phyloP scores from a whole-genome alignment of 2,329 filamentous ascomycete species.

The Cercospora zeae-maydis region DNA sequence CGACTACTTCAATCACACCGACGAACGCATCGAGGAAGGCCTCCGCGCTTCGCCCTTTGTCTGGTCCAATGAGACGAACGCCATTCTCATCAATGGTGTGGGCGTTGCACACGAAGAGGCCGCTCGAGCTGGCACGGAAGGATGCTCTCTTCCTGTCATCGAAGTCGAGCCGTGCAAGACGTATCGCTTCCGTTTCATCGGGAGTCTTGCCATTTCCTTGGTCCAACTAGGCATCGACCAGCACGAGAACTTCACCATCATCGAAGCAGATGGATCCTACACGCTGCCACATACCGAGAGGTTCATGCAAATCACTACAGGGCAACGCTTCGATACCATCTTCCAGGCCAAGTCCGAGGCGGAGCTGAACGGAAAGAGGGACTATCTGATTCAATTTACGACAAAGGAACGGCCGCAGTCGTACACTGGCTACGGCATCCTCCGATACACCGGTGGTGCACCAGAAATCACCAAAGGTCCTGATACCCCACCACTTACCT shows the following conservation, averaged over 20 bases:
- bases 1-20: constrained; percentile 57
- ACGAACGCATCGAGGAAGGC: constrained; percentile 50
- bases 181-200: constrained; percentile 61
- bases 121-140: constrained; percentile 20
- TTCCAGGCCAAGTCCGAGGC: constrained; percentile 51
- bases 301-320: constrained; percentile 55
- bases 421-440: constrained; percentile 49
- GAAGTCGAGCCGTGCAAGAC: constrained; percentile 58
- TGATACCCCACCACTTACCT: constrained; percentile 28
- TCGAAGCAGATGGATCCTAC: constrained; percentile 57
- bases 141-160: constrained; percentile 44
- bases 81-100: constrained; percentile 57
- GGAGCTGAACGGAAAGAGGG: constrained; percentile 43
- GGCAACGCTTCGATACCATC: constrained; percentile 60
- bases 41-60: constrained; percentile 50
- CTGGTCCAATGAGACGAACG: constrained; percentile 59
- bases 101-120: constrained; percentile 23
- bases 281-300: constrained; percentile 48
- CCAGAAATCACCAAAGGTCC: constrained; percentile 23
- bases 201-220: constrained; percentile 54
- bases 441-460: constrained; percentile 41
- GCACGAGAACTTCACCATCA: constrained; percentile 55
- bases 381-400: constrained; percentile 48
- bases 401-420: constrained; percentile 49
- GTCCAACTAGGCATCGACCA: constrained; percentile 55